Conservation (phyloP, 257 asterid species). For the Gynochthodes officinalis region DNA sequence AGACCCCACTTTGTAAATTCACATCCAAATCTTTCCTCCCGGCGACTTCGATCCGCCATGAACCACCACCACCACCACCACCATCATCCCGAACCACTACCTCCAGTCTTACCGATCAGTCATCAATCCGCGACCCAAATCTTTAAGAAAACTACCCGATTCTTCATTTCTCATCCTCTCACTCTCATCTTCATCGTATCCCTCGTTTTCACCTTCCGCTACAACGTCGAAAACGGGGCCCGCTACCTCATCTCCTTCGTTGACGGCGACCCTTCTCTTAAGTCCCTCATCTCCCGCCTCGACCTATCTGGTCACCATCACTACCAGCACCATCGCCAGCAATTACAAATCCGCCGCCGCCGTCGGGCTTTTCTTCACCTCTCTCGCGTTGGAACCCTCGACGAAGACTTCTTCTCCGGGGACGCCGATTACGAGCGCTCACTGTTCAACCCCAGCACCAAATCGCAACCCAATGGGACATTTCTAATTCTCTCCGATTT, state of each 20-base stretch:
- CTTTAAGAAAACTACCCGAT: constrained; percentile 49
- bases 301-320: constrained; percentile 41
- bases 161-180: constrained; percentile 46
- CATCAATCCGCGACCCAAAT: constrained; percentile 52
- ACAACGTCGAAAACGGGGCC: constrained; percentile 62
- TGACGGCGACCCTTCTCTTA: constrained; percentile 68
- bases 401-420: constrained; percentile 88
- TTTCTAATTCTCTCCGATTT: constrained; percentile 41
- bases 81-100: constrained; percentile 28
- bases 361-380: constrained; percentile 87
- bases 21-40: constrained; percentile 10
- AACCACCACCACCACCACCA: constrained; percentile 30
- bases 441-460: constrained; percentile 51
- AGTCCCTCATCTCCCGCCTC: constrained; percentile 71
- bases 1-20: background rate
- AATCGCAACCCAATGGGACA: constrained; percentile 44
- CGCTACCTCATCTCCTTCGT: constrained; percentile 68
- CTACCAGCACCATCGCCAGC: constrained; percentile 26
- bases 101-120: constrained; percentile 33
- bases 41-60: constrained; percentile 18
- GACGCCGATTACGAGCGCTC: constrained; percentile 82
- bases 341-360: constrained; percentile 46
- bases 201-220: constrained; percentile 63
- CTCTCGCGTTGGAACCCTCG: constrained; percentile 80
- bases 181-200: constrained; percentile 59